Base-by-base conservation (phyloP, 495 filamentous ascomycete species). In the Cryomyces minteri region DNA sequence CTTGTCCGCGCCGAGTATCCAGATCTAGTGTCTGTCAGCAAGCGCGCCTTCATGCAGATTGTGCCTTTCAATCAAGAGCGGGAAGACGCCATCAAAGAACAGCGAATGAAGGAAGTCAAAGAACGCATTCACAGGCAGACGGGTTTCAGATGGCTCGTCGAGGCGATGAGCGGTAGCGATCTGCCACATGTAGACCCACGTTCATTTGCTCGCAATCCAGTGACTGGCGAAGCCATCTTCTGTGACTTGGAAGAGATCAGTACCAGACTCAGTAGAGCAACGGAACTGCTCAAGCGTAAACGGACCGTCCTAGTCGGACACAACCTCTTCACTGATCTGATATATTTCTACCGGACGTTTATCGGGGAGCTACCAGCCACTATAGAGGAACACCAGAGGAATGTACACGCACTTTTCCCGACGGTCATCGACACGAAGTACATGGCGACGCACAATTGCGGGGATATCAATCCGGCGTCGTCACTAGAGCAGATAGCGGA, bases 361-460 rank as follows among this genome's bases (percentile, higher is more conserved):
- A 62, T 87, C 41, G 77, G 81, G 1, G 51, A 60, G 0, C 62
- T 92, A 6, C 84, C 82, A 4, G 60, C 68, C 9, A 70, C 60
- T 5, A 59, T 82, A 4, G 64, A 70, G 39, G 72, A 77, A 29
- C 87, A 87, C 54, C 64, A 74, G 34, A 38, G 54, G 3, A 50
- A 58, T 14, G 62, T 77, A 18, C 67, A 76, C 48, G 41, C 60
- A 31, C 49, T 77, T 5, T 88, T 88, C 55, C 83, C 85, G 0
- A 44, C 68, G 12, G 59, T 90, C 11, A 61, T 86, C 5, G 85
- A 92, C 52, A 88, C 84, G 0, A 88, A 88, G 53, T 86, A 77
- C 48, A 67, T 93, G 44, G 71, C 74, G 14, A 78, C 74, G 5
- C 65, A 72, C 47, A 63, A 66, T 53, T 64, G 65, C 54, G 66